These are phyloP conservation scores for Arctostaphylos glauca DNA, from an alignment of 148 eudicot species.

Conservation along the genomic window DNA sequence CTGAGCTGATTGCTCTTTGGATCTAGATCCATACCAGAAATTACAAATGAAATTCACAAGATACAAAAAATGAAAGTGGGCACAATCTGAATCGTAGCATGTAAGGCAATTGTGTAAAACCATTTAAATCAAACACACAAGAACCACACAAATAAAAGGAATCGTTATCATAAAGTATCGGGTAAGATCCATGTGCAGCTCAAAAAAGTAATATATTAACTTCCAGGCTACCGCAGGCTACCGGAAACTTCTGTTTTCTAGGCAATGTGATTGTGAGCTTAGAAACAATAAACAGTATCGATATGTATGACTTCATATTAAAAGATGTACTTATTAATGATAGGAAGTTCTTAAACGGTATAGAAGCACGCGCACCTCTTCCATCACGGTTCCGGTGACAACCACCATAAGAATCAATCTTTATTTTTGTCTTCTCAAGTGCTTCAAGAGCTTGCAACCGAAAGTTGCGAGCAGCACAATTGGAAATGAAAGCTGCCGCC, in stretches of 20 bases:
- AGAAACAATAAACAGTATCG: too few relatives aligned
- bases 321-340: neutral
- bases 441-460: constrained; percentile 90
- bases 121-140: too few relatives aligned
- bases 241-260: too few relatives aligned
- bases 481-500: constrained; percentile 98
- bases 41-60: neutral
- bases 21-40: neutral
- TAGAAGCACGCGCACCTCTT: constrained; percentile 41
- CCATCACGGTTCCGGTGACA: constrained; percentile 93
- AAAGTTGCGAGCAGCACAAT: constrained; percentile 88
- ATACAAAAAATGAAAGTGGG: neutral
- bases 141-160: too few relatives aligned
- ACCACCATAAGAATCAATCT: constrained; percentile 88
- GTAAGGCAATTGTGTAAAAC: neutral
- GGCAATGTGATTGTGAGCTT: too few relatives aligned
- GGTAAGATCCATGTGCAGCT: too few relatives aligned
- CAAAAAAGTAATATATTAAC: too few relatives aligned
- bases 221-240: too few relatives aligned
- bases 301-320: neutral
- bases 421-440: constrained; percentile 63
- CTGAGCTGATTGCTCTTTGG: neutral
- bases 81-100: neutral
- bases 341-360: neutral
- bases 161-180: too few relatives aligned